phyloP scores from a whole-genome alignment of 768 basidiomycete genomes.

The Mycena filopes region DNA sequence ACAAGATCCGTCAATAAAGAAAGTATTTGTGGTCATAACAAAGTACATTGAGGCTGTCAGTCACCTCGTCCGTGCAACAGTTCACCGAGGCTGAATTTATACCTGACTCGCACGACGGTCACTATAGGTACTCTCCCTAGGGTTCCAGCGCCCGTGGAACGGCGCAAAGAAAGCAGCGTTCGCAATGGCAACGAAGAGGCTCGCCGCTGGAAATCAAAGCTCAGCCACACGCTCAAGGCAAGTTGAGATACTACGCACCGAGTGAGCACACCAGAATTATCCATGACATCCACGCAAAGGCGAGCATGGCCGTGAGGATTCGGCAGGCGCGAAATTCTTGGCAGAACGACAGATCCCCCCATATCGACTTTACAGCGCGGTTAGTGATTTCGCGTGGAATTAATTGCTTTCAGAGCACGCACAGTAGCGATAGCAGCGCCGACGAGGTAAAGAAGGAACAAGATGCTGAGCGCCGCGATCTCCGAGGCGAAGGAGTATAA shows the following conservation, averaged over 20 bases:
- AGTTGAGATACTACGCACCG: slow-evolving; percentile 10
- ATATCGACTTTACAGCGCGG: slow-evolving; percentile 56
- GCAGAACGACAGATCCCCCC: slow-evolving; percentile 69
- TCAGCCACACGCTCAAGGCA: not conserved
- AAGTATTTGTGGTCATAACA: too few relatives aligned
- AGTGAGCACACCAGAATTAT: slow-evolving; percentile 41
- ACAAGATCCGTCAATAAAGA: too few relatives aligned
- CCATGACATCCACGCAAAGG: slow-evolving; percentile 77
- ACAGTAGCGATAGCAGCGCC: slow-evolving; percentile 73
- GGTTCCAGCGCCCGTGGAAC: slow-evolving; percentile 35
- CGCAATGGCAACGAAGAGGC: slow-evolving; percentile 25
- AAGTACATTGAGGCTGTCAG: not conserved
- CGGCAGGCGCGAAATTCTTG: slow-evolving; percentile 63
- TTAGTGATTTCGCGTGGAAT: not conserved
- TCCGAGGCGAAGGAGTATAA: slow-evolving; percentile 59
- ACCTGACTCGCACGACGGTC: slow-evolving; percentile 23
- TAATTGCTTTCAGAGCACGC: slow-evolving; percentile 37
- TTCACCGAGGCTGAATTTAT: too few relatives aligned
- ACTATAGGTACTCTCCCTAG: slow-evolving; percentile 32
- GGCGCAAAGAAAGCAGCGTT: slow-evolving; percentile 32
- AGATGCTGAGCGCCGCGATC: slow-evolving; percentile 57
- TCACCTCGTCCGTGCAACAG: too few relatives aligned
- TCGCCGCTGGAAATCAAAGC: slow-evolving; percentile 13
- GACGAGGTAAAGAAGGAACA: slow-evolving; percentile 74
- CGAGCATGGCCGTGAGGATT: slow-evolving; percentile 70